Evolutionary conservation across 805 yeast genomes (phyloP), one percentile per base, ranked within the genome.

Genomic region (Starmerella etchellsii): DNA sequence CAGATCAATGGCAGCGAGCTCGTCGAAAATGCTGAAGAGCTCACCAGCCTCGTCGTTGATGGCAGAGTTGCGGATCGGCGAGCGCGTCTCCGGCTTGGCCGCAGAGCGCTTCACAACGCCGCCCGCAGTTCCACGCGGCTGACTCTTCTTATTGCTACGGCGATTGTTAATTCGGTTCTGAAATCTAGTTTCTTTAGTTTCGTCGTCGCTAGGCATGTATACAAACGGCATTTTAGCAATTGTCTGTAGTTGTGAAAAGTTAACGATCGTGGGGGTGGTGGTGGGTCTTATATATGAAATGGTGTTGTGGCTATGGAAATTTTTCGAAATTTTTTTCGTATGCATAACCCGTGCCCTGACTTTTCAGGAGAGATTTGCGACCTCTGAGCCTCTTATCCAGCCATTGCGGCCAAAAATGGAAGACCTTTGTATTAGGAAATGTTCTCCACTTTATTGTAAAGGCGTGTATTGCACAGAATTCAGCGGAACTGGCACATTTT

Each of bases 181-280:
- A 34, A 38, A 41, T 3, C 26, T 26, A n/a, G 21, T 22, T 31
- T 32, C 25, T 19, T 46, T 39, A 19, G 18, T 41, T 26, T 53
- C 57, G 34, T 49, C 48, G 42, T 53, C 57, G 28, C 52, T 50
- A 36, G 54, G 44, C 38, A 53, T 51, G 54, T 53, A 53, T 28
- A 52, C 53, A 50, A 49, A 53, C 51, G 57, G 57, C 57, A 53
- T 53, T 43, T 31, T 31, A 22, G 7, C 19, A 19, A 31, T 29
- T 24, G 33, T 22, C 7, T 16, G 21, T 8, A 31, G 26, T 31
- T 35, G 34, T 8, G 21, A 33, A 20, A 26, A 9, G 39, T 28
- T 18, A 18, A 22, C 25, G 22, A 10, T 10, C 39, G 32, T 35
- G 32, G 41, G 13, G 40, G 34, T 20, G 7, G 8, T 8, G n/a